Evolutionary conservation across 2,329 filamentous ascomycete species (phyloP).

Genomic region (Arthroderma uncinatum): DNA sequence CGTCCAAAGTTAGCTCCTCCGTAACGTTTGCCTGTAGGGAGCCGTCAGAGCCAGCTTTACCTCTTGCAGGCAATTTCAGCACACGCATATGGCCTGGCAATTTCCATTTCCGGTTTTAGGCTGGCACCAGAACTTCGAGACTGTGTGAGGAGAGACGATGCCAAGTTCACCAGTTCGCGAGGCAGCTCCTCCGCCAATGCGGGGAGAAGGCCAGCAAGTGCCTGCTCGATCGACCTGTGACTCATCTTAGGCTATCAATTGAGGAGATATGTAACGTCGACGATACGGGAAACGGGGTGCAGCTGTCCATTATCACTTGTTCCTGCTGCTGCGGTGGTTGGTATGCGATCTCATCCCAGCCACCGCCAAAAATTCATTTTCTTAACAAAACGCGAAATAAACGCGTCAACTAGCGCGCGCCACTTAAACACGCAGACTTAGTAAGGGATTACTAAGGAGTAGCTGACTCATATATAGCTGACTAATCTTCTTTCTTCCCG

Average conservation of each 20-base stretch:
- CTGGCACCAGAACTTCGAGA: slow-evolving; percentile 65
- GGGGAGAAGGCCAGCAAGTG: slow-evolving; percentile 62
- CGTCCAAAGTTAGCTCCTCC: background rate
- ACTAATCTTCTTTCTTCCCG: no score
- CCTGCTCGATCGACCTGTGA: slow-evolving; percentile 59
- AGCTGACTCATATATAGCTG: no score
- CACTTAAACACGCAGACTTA: background rate
- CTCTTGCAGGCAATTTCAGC: slow-evolving; percentile 82
- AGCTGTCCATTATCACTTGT: background rate
- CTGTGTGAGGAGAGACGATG: slow-evolving; percentile 64
- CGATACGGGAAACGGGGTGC: background rate
- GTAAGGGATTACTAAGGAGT: background rate
- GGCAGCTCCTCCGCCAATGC: slow-evolving; percentile 59
- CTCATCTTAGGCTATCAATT: slow-evolving; percentile 44
- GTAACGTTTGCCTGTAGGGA: no score
- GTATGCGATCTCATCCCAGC: background rate
- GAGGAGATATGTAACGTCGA: background rate
- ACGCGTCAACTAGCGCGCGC: background rate
- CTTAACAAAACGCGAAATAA: background rate
- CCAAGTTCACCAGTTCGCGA: slow-evolving; percentile 57
- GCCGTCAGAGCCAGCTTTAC: slow-evolving; percentile 33
- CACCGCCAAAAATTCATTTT: background rate
- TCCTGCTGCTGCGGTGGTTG: background rate
- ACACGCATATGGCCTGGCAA: slow-evolving; percentile 73
- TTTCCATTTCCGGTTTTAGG: slow-evolving; percentile 75